Evolutionary conservation across 495 filamentous ascomycete genomes (phyloP), one percentile per base, ranked within the genome.

Genomic region (Penicillium canescens): DNA sequence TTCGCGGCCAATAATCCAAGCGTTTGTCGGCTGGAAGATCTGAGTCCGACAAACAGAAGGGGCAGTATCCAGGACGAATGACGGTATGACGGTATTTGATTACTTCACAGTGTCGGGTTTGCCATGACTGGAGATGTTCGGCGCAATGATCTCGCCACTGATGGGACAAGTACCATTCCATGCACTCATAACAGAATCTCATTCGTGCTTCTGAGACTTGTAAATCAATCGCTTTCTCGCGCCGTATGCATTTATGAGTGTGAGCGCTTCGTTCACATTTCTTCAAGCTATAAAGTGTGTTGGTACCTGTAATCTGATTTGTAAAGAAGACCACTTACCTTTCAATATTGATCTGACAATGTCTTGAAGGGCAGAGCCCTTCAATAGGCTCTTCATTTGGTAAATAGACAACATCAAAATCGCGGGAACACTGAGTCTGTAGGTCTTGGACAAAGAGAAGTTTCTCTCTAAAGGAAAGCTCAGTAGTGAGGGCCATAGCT

Each of bases 351-450:
- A 46, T 16, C 43, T 56, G 12, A 24, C 26, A 60, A 38, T 18
- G 41, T 47, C 53, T 41, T 14, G 41, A 37, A 18, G 42, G 57
- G 43, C 20, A 60, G 18, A 45, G 11, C 14, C 52, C 23, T 42
- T 60, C 14, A 35, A 60, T 23, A 18, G 21, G 52, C 39, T 26
- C 48, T 49, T 56, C 33, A 44, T 46, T 47, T 9, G 39, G 52
- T 13, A 60, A 48, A 34, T 56, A 60, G 38, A 60, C 46, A 6
- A 60, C 16, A 51, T 60, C 14, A 50, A 48, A 56, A 41, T 56
- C 37, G 46, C 24, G 21, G 52, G 16, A 0, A 49, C 34, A 60
- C 21, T 55, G 14, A 26, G 33, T 59, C 14, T 54, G 38, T 41
- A 58, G 23, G 36, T 57, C 31, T 47, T 48, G 3, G 23, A 42